Evolutionary conservation across 805 yeast species (phyloP), one percentile per base, ranked within the genome.

Genomic region (Martiniozyma abietophila): DNA sequence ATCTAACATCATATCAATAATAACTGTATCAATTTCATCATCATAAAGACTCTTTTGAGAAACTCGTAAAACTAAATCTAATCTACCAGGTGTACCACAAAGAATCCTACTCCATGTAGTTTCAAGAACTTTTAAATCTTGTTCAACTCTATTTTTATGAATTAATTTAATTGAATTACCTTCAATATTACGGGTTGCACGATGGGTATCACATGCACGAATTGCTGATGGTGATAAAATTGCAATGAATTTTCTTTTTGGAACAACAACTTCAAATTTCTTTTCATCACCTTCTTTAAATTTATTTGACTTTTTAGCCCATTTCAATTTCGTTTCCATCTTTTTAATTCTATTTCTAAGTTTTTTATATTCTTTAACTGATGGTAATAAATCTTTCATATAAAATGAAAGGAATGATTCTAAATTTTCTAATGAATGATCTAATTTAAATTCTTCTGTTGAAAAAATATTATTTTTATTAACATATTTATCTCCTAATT

Each of bases 121-220:
- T 38, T 56, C 51, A 26, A 74, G 54, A 20, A 65, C 43, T 32
- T 62, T 61, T 35, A 71, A 48, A 48, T 84, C 95, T 27, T 76
- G 78, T 21, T 70, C 67, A 29, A 81, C 50, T 44, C 78, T 76
- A 52, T 81, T 83, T 58, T 84, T 84, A 42, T 78, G 71, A 48
- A 84, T 83, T 31, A 84, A 52, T 53, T 83, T 84, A 31, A 82
- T 46, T 4, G 85, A 71, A 0, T 76, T 71, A 23, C 54, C 58
- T 17, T 48, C 44, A 67, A 25, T 62, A 36, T 47, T 66, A 51
- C 57, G 65, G 35, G 71, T 55, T 1, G 81, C 74, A 44, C 95
- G 69, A 50, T 71, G 79, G 3, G 85, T 67, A 48, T 88, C 96
- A 49, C 96, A 89, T 2, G 85, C 92, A 45, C 96, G 68, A 17